Evolutionary conservation across 73 alveolate genomes (phyloP).

Genomic region (Diophrys appendiculata): DNA sequence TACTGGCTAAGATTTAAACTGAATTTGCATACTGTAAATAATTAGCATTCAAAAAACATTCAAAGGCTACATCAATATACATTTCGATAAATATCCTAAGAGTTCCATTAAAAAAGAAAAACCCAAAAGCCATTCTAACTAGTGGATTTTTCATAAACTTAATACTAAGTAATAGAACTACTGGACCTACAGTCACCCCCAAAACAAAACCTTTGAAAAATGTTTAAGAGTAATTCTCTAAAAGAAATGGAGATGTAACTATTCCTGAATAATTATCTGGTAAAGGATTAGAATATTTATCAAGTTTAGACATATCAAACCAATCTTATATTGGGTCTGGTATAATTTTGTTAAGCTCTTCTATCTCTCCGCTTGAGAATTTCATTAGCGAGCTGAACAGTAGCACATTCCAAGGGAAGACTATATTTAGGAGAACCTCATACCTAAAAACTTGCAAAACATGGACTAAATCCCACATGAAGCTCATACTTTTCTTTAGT

Average conservation of each 20-base stretch:
- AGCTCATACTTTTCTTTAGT: not conserved
- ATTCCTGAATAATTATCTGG: not conserved
- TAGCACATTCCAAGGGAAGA: not conserved
- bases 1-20: not conserved
- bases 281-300: not conserved
- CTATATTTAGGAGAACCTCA: not conserved
- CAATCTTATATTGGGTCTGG: not conserved
- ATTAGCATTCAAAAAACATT: not conserved
- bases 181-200: not conserved
- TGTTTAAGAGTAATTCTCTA: not conserved
- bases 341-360: not conserved
- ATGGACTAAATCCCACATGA: not conserved
- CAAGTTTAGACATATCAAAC: not conserved
- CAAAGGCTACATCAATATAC: not conserved
- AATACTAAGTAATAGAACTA: not conserved
- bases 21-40: not conserved
- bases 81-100: not conserved
- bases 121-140: not conserved
- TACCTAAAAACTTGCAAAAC: not conserved
- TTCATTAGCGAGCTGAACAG: not conserved
- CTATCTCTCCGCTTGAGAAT: not conserved
- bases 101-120: not conserved
- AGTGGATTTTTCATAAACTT: not conserved
- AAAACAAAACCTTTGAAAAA: not conserved
- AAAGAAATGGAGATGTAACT: not conserved